A percentile compares a stretch with the other conserved stretches of the same genome.
Evolutionary conservation across 139 green algal genomes (phyloP).

Genomic region (Axilococcus clingmanii): DNA sequence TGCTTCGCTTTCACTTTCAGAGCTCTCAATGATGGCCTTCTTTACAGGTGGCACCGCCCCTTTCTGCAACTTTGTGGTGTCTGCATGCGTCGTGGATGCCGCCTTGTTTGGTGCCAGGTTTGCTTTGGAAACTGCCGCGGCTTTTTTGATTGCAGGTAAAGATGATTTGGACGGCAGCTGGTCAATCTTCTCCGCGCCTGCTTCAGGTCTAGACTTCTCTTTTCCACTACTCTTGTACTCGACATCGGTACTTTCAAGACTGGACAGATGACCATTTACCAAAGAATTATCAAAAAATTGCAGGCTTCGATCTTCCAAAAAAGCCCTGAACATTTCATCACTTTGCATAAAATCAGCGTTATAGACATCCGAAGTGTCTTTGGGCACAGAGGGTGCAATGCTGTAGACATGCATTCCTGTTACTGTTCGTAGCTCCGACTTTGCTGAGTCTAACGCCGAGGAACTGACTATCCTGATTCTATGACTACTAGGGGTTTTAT

Average conservation of each 20-base stretch:
- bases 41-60: background rate
- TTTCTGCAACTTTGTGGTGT: background rate
- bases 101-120: background rate
- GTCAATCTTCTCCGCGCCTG: background rate
- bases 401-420: constrained; percentile 45
- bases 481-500: constrained; percentile 6
- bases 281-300: no score
- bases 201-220: no score
- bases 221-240: no score
- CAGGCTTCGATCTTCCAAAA: no score
- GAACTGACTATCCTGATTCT: constrained; percentile 13
- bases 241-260: no score
- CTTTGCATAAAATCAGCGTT: constrained; percentile 29
- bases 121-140: background rate
- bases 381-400: constrained; percentile 30
- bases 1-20: no score
- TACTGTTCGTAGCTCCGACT: constrained; percentile 14
- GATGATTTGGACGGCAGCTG: constrained; percentile 1
- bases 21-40: background rate
- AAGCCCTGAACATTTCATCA: constrained; percentile 18
- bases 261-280: no score
- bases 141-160: constrained; percentile 14
- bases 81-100: background rate
- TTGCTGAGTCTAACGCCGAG: constrained; percentile 23
- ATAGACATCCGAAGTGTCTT: constrained; percentile 31